Conservation (phyloP, 495 filamentous ascomycete species). For the Daldinia decipiens region DNA sequence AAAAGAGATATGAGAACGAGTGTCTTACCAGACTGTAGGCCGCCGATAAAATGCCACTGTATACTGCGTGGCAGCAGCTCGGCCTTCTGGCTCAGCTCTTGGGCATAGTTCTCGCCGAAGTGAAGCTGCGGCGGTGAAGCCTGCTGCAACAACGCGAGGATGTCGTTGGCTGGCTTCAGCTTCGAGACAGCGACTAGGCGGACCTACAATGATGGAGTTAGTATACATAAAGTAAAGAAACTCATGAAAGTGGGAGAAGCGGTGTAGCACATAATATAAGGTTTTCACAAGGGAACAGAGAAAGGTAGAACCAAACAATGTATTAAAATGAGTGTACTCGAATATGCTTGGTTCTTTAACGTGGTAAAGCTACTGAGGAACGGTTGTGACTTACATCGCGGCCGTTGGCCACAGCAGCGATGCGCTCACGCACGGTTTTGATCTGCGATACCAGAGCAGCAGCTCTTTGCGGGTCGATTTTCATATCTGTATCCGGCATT, state of each 20-base stretch:
- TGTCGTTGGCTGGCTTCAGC: constrained; percentile 88
- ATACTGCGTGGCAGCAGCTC: constrained; percentile 78
- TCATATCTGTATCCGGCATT: constrained; percentile 61
- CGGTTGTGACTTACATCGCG: constrained; percentile 52
- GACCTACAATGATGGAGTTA: constrained; percentile 61
- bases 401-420: constrained; percentile 58
- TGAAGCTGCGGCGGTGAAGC: constrained; percentile 70
- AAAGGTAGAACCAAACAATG: not conserved
- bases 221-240: not conserved
- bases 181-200: constrained; percentile 95
- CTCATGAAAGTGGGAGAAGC: not conserved
- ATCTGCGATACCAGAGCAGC: constrained; percentile 59
- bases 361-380: not conserved
- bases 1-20: too few relatives aligned
- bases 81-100: constrained; percentile 90
- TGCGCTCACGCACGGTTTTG: constrained; percentile 57
- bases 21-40: constrained; percentile 71
- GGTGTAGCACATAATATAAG: not conserved
- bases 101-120: constrained; percentile 97
- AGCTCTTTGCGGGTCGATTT: constrained; percentile 62
- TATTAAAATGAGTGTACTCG: not conserved
- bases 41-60: constrained; percentile 96
- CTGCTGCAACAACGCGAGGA: constrained; percentile 77
- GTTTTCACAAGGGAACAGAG: not conserved
- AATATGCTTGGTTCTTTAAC: not conserved